Evolutionary conservation across 805 yeast genomes (phyloP), one percentile per base, ranked within the genome.

Genomic region (Myxozyma nipponensis): DNA sequence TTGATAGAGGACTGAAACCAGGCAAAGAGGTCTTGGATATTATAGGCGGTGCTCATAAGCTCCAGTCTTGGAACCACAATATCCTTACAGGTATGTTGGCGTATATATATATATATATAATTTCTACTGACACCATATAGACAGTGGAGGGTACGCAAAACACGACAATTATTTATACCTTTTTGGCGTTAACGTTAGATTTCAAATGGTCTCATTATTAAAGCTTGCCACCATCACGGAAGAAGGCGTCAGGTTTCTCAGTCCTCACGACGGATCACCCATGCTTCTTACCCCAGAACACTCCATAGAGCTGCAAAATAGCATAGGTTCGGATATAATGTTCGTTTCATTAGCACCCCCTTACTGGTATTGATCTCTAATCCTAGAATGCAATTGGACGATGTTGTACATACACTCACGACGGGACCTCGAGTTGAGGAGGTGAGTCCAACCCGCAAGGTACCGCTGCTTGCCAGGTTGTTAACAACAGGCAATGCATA

Each of bases 251-350:
- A 63, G 67, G 52, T 72, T 72, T 49, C 52, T 71, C 47, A 67
- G 72, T 45, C 76, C 77, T 17, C 76, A 72, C 54, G 76, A 72
- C 46, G 74, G 73, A 21, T 49, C 73, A 2, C 76, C 76, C 13
- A 72, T 72, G 76, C 65, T 72, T 21, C 58, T 72, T 39, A 72
- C 76, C 4, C 76, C 76, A 1, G 76, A 72, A 59, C 76, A 72
- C 51, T 72, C 76, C n/a, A 72, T 72, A 52, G 63, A 69, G 30
- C 62, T 72, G 37, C 76, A 72, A 50, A 72, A 72, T 54, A 62
- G 70, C 42, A 72, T 72, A 37, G 76, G 76, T 2, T 67, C 74
- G 15, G 76, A 72, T 47, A 72, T 72, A 49, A 73, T 72, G 66
- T 57, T 21, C 9, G 40, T n/a, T 34, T 19, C 7, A 9, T 28